These are phyloP conservation scores for Heterobasidion irregulare DNA, from an alignment of 1,284 basidiomycete species.

Conservation along the genomic window DNA sequence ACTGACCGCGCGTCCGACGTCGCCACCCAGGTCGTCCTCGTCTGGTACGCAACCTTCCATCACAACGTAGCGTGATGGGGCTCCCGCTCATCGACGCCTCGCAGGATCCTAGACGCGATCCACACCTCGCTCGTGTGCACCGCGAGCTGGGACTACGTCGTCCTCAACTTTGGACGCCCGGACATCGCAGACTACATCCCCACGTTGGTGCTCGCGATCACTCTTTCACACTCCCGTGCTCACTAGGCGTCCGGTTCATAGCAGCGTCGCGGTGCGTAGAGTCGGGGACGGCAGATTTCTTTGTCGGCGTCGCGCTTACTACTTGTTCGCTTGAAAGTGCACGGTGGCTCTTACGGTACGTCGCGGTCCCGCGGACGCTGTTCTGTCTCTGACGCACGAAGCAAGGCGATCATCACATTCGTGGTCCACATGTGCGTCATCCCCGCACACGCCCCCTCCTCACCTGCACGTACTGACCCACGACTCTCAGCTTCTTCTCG, in stretches of 20 bases:
- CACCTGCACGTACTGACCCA: neutral
- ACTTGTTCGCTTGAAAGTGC: slow-evolving; percentile 21
- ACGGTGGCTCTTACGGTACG: slow-evolving; percentile 31
- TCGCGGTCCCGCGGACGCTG: slow-evolving; percentile 16
- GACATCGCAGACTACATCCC: slow-evolving; percentile 25
- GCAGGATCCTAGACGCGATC: slow-evolving; percentile 23
- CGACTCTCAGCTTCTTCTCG: slow-evolving; percentile 22
- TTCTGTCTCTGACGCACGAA: slow-evolving; percentile 5
- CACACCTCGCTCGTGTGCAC: slow-evolving; percentile 29
- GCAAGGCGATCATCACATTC: slow-evolving; percentile 26
- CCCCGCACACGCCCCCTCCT: neutral
- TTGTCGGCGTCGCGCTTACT: too few relatives aligned
- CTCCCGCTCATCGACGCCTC: neutral
- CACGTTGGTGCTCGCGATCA: slow-evolving; percentile 18
- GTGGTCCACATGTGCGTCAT: slow-evolving; percentile 30
- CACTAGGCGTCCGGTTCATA: slow-evolving; percentile 27
- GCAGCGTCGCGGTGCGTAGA: neutral
- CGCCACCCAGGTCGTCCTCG: neutral
- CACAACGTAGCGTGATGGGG: neutral
- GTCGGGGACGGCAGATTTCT: too few relatives aligned
- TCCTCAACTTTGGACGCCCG: slow-evolving; percentile 27
- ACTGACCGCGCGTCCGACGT: neutral
- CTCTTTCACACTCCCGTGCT: neutral
- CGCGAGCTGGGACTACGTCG: slow-evolving; percentile 30
- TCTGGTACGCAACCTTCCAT: neutral